phyloP scores from a whole-genome alignment of 768 basidiomycete genomes.

The Calocera viscosa region DNA sequence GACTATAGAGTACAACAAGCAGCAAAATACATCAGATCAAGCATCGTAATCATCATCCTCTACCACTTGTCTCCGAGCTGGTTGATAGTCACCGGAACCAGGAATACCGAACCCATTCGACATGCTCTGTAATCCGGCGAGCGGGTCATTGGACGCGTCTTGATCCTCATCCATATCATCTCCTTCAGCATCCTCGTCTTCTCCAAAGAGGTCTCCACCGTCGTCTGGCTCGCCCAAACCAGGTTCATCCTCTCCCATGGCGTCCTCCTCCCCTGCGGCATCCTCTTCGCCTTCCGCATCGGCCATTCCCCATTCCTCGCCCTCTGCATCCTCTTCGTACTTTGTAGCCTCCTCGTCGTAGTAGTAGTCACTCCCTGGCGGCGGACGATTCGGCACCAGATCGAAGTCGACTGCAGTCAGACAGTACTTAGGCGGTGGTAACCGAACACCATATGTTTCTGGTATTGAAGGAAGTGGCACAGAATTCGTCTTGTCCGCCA shows the following conservation, averaged over 20 bases:
- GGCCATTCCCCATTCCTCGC: constrained; percentile 45
- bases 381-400: constrained; percentile 67
- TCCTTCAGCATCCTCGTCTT: neutral
- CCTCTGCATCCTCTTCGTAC: constrained; percentile 64
- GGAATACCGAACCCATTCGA: neutral
- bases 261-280: constrained; percentile 8
- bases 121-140: constrained; percentile 1
- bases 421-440: constrained; percentile 53
- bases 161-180: neutral
- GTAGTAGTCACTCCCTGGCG: constrained; percentile 50
- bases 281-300: constrained; percentile 16
- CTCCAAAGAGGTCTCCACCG: neutral
- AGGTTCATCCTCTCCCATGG: constrained; percentile 4
- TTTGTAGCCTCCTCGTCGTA: constrained; percentile 68
- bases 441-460: constrained; percentile 73
- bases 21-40: neutral
- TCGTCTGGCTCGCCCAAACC: neutral
- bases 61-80: neutral
- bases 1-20: neutral
- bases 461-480: constrained; percentile 71
- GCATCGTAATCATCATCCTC: constrained; percentile 5
- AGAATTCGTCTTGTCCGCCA: constrained; percentile 74
- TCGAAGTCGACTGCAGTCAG: constrained; percentile 76
- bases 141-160: neutral
- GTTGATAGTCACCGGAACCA: neutral